A percentile compares a stretch with the other conserved stretches of the same genome.
Evolutionary conservation across 257 asterid genomes (phyloP).

Genomic region (Scutellaria galericulata): DNA sequence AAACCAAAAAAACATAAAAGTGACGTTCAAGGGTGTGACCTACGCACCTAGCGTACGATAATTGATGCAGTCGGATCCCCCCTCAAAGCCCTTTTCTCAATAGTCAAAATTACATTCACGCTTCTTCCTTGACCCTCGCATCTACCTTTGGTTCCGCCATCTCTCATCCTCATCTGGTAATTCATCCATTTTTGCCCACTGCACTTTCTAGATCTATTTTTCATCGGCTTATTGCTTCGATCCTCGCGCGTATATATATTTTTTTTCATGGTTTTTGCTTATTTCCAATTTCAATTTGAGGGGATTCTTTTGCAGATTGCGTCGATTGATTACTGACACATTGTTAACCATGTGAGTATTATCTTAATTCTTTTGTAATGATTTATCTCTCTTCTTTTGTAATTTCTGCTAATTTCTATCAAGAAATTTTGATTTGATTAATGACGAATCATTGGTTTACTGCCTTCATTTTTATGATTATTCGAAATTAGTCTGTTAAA

Average conservation of each 20-base stretch:
- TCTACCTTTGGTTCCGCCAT: conserved; percentile 14
- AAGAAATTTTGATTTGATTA: not conserved
- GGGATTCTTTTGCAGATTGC: conserved; percentile 43
- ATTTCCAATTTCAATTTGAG: conserved; percentile 18
- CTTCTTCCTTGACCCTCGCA: conserved; percentile 2
- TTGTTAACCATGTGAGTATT: conserved; percentile 44
- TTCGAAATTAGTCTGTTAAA: conserved; percentile 8
- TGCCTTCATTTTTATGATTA: not conserved
- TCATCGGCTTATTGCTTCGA: not conserved
- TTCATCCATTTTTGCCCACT: conserved; percentile 17
- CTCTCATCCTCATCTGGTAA: conserved; percentile 37
- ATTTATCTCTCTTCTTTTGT: not conserved
- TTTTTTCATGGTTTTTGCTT: not conserved
- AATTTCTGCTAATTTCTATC: conserved; percentile 4
- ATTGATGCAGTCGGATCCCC: conserved; percentile 10
- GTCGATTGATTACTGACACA: conserved; percentile 26
- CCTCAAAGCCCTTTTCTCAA: not conserved
- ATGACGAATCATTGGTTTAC: not conserved
- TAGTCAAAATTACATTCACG: conserved; percentile 30
- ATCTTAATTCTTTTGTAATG: not conserved
- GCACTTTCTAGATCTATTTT: conserved; percentile 31
- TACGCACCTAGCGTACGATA: conserved; percentile 35
- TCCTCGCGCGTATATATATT: conserved; percentile 22
- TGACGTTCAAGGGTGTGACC: not conserved
- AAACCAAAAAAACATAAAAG: not conserved